phyloP scores from a whole-genome alignment of 345 rosid species.

The Gossypium longicalyx region DNA sequence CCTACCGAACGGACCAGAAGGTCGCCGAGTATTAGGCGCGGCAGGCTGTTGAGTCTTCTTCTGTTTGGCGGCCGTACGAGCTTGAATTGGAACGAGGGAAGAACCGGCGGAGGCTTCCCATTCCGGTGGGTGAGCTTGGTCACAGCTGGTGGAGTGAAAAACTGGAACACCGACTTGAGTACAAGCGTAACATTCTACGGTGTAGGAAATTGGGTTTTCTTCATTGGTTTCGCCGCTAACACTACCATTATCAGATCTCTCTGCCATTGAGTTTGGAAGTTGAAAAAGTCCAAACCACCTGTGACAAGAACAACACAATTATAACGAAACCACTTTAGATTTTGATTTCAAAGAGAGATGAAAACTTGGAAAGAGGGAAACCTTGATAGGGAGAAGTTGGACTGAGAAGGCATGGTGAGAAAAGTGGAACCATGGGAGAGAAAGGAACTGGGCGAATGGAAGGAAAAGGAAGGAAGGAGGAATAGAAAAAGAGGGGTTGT shows the following conservation, averaged over 20 bases:
- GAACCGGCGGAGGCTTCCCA: slow-evolving; percentile 98
- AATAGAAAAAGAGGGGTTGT: background rate
- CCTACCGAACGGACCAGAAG: slow-evolving; percentile 35
- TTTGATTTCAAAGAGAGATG: background rate
- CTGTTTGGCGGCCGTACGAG: slow-evolving; percentile 12
- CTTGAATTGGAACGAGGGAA: slow-evolving; percentile 79
- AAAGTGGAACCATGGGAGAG: slow-evolving; percentile 43
- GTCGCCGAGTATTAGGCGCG: slow-evolving; percentile 6
- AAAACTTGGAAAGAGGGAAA: background rate
- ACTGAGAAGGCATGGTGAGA: slow-evolving; percentile 34
- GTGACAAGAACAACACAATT: background rate
- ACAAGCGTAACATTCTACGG: slow-evolving; percentile 52
- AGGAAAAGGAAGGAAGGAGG: background rate
- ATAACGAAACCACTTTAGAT: background rate
- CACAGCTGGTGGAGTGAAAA: slow-evolving; percentile 96
- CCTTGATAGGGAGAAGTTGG: slow-evolving; percentile 37
- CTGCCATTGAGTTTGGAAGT: slow-evolving; percentile 8
- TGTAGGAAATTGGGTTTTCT: background rate
- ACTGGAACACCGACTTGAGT: slow-evolving; percentile 91
- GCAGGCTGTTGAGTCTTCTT: slow-evolving; percentile 17
- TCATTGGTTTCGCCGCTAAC: background rate
- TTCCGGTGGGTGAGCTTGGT: slow-evolving; percentile 74
- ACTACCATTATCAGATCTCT: background rate
- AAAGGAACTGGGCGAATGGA: background rate
- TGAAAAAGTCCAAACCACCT: slow-evolving; percentile 46